Conservation (phyloP, 2,329 filamentous ascomycete species). For the Cladorrhinum sp. region DNA sequence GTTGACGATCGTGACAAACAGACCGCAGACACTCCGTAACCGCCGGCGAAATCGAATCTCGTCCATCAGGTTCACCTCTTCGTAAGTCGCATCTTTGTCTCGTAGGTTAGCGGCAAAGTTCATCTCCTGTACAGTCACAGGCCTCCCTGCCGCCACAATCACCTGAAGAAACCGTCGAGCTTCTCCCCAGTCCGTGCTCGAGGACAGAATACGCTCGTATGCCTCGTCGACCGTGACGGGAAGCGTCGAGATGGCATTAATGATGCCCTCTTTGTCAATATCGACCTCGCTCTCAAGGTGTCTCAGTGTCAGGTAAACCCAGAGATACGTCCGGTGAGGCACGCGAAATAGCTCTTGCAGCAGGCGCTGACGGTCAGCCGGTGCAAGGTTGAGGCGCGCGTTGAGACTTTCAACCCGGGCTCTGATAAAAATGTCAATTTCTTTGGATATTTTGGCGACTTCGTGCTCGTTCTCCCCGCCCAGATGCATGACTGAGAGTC, state of each 20-base stretch:
- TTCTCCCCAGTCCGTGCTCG: conserved; percentile 2
- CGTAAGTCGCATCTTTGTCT: background rate
- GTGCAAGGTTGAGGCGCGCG: conserved; percentile 14
- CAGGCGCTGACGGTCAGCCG: conserved; percentile 22
- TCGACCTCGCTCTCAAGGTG: conserved; percentile 27
- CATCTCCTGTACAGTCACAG: conserved; percentile 22
- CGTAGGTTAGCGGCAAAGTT: conserved; percentile 16
- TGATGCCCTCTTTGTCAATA: conserved; percentile 11
- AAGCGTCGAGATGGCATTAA: conserved; percentile 16
- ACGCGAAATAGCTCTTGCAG: conserved; percentile 29
- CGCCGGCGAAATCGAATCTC: conserved; percentile 11
- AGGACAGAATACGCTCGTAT: conserved; percentile 28
- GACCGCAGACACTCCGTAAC: conserved; percentile 24
- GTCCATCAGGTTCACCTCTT: conserved; percentile 8
- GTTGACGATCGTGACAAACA: conserved; percentile 25
- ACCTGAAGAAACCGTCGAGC: conserved; percentile 17
- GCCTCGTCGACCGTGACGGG: conserved; percentile 26
- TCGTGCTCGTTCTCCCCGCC: conserved; percentile 31
- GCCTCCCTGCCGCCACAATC: conserved; percentile 17
- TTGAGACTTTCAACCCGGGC: conserved; percentile 15
- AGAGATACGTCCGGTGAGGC: conserved; percentile 39
- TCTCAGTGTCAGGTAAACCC: conserved; percentile 36
- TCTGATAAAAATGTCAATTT: conserved; percentile 35
- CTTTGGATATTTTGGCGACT: conserved; percentile 27
- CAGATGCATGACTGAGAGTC: conserved; percentile 18